Evolutionary conservation across 495 filamentous ascomycete genomes (phyloP), one percentile per base, ranked within the genome.

Genomic region (Melanomma pulvis-pyrius): DNA sequence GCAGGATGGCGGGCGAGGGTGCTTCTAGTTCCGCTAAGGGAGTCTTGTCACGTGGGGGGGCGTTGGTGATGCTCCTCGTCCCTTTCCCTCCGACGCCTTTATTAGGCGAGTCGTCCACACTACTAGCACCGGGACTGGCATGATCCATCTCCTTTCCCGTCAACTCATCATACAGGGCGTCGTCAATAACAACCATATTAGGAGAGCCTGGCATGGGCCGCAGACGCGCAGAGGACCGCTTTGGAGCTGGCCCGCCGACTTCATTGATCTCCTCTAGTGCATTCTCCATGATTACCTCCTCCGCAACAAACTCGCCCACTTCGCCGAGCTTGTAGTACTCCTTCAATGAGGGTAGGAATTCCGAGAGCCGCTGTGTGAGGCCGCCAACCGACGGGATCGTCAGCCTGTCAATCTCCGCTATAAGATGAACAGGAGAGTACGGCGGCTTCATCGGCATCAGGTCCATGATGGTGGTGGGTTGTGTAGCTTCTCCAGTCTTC

Each of bases 331-430:
- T 47, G 48, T 64, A 59, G 44, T 58, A 64, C 28, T 64, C 34
- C 59, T 56, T 61, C 22, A 79, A 47, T n/a, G 71, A 69, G 3
- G 76, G 77, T 34, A 78, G 55, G 22, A 76, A 49, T 24, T 73
- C 74, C 6, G 74, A 77, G 2, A 79, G 58, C 2, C 73, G 72
- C 29, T 74, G 73, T 17, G 75, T 78, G 17, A 79, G 65, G 11
- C 65, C 74, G 13, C 53, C 73, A 17, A 77, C 69, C 0, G 73
- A 76, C 2, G 77, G 77, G 26, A 79, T 74, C 1, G 74, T 73
- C 24, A 79, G 65, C 24, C 71, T 73, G 34, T 78, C 75, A 53
- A 79, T 67, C 70, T 78, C 74, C 19, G 63, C 71, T 15, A 74
- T 67, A 28, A 77, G 50, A n/a, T 76, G 66, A 11, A 74, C 64